phyloP scores from a whole-genome alignment of 495 filamentous ascomycete species.

The Penicillium antarcticum region DNA sequence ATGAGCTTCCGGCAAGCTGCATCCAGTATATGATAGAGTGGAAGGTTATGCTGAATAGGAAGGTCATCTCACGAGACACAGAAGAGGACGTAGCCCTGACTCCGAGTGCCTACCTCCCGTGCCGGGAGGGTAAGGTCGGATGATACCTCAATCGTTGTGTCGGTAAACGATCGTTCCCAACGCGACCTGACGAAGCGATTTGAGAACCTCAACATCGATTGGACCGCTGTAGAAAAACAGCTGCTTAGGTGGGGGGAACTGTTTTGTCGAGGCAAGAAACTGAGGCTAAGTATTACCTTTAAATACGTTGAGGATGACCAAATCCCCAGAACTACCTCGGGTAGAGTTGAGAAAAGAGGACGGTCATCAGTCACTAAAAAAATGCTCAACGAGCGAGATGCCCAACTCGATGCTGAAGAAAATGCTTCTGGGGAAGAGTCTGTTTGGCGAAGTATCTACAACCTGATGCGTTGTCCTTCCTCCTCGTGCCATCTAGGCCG shows the following conservation, averaged over 20 bases:
- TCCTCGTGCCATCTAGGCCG: conserved; percentile 20
- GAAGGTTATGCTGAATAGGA: conserved; percentile 30
- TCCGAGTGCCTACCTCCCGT: conserved; percentile 13
- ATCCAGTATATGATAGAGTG: conserved; percentile 35
- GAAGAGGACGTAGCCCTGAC: conserved; percentile 21
- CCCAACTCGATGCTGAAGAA: conserved; percentile 18
- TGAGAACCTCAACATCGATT: conserved; percentile 8
- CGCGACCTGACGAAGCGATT: conserved; percentile 13
- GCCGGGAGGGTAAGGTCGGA: conserved; percentile 13
- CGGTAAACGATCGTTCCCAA: conserved; percentile 13
- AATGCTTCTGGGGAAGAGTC: conserved; percentile 11
- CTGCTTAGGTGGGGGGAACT: conserved; percentile 8
- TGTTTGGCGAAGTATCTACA: background rate
- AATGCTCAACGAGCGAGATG: conserved; percentile 17
- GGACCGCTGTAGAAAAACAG: conserved; percentile 14
- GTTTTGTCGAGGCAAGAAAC: conserved; percentile 6
- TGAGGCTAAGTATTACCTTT: conserved; percentile 13
- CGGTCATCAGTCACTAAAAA: conserved; percentile 7
- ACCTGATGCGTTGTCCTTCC: conserved; percentile 19
- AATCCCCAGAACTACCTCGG: background rate
- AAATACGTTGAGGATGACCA: conserved; percentile 11
- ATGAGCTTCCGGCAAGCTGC: conserved; percentile 25
- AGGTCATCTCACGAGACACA: conserved; percentile 20
- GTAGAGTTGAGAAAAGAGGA: conserved; percentile 13
- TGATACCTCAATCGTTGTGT: conserved; percentile 20